Percentiles rank a stretch among this genome's conserved stretches.
phyloP scores from a whole-genome alignment of 2,329 filamentous ascomycete genomes.

The Colletotrichum lentis region DNA sequence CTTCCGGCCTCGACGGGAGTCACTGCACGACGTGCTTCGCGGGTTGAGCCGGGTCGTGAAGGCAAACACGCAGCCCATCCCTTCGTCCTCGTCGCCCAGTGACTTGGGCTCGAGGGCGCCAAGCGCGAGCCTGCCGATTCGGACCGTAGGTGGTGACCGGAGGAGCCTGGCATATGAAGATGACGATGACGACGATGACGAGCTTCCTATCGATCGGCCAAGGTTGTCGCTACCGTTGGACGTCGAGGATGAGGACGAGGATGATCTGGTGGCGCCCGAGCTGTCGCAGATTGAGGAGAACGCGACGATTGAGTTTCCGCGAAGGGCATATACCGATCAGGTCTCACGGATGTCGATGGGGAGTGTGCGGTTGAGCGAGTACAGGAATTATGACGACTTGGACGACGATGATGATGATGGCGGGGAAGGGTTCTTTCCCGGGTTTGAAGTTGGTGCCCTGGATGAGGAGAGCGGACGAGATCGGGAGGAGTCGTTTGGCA shows the following conservation, averaged over 20 bases:
- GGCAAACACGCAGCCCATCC: constrained; percentile 55
- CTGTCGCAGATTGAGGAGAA: constrained; percentile 63
- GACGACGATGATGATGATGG: constrained; percentile 55
- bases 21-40: constrained; percentile 62
- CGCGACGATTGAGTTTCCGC: constrained; percentile 66
- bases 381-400: constrained; percentile 49
- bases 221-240: constrained; percentile 64
- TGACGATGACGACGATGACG: constrained; percentile 56
- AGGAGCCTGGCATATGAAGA: constrained; percentile 31
- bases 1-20: constrained; percentile 63
- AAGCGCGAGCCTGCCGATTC: constrained; percentile 41
- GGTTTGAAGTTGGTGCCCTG: constrained; percentile 26
- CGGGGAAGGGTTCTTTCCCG: constrained; percentile 61
- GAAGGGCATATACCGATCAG: constrained; percentile 60
- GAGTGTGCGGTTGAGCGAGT: constrained; percentile 63
- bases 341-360: constrained; percentile 60
- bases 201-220: constrained; percentile 59
- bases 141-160: constrained; percentile 42
- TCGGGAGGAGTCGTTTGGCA: constrained; percentile 46
- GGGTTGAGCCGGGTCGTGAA: constrained; percentile 64
- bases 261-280: constrained; percentile 62
- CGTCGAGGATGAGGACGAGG: constrained; percentile 54
- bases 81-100: constrained; percentile 58
- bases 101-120: constrained; percentile 31
- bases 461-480: constrained; percentile 48